These are phyloP conservation scores for Haematococcus lacustris DNA, from an alignment of 139 green algal genomes.

Conservation along the genomic window DNA sequence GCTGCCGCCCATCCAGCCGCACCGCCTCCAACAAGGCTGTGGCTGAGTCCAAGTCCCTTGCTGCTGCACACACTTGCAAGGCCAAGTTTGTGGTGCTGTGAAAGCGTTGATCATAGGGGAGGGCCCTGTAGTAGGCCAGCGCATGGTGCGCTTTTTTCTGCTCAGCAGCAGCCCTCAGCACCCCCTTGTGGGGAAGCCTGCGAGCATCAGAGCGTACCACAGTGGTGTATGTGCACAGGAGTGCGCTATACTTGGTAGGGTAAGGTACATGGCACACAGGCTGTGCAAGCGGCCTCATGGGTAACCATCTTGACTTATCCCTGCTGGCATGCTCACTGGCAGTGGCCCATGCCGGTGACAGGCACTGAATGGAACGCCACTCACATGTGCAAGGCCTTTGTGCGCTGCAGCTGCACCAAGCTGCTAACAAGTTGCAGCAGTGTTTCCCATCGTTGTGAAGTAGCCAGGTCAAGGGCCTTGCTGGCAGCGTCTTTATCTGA, in stretches of 20 bases:
- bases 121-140: not conserved
- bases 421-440: too few relatives aligned
- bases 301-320: not conserved
- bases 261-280: too few relatives aligned
- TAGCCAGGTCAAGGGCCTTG: too few relatives aligned
- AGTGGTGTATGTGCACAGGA: too few relatives aligned
- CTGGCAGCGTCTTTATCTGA: too few relatives aligned
- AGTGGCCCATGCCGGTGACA: not conserved
- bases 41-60: constrained; percentile 8
- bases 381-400: not conserved
- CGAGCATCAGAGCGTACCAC: too few relatives aligned
- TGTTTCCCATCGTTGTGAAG: too few relatives aligned
- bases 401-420: not conserved
- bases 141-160: not conserved
- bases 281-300: not conserved
- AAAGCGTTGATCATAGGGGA: constrained; percentile 2
- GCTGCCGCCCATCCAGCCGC: not conserved
- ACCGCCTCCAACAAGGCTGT: constrained; percentile 19
- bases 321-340: not conserved
- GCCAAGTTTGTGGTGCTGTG: constrained; percentile 8
- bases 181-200: constrained; percentile 2
- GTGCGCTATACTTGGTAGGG: too few relatives aligned
- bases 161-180: not conserved
- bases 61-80: constrained; percentile 12
- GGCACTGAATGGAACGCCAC: not conserved